A percentile compares a stretch with the other conserved stretches of the same genome.
phyloP scores from a whole-genome alignment of 257 asterid genomes.

The Penstemon barbatus region DNA sequence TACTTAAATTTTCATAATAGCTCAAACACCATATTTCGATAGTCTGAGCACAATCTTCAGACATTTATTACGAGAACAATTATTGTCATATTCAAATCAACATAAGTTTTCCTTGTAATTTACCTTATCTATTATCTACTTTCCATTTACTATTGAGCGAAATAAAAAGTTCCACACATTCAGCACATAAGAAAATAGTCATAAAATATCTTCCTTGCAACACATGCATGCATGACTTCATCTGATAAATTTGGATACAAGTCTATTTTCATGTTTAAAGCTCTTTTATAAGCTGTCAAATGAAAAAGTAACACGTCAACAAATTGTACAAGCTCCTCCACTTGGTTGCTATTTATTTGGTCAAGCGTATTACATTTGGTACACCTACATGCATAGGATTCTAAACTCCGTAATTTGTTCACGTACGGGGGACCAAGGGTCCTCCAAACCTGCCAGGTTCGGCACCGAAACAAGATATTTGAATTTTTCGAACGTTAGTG shows the following conservation, averaged over 20 bases:
- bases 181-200: background rate
- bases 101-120: too few species aligned
- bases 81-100: too few species aligned
- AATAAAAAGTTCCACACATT: too few species aligned
- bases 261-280: background rate
- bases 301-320: background rate
- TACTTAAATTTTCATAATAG: too few species aligned
- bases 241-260: background rate
- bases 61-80: too few species aligned
- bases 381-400: conserved; percentile 27
- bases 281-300: background rate
- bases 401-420: background rate
- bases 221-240: background rate
- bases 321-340: background rate
- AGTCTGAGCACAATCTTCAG: too few species aligned
- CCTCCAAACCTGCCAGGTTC: conserved; percentile 43
- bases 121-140: too few species aligned
- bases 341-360: too few species aligned
- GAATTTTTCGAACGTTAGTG: conserved; percentile 75
- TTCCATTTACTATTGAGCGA: too few species aligned
- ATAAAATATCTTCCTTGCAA: too few species aligned
- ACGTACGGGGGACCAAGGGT: conserved; percentile 31
- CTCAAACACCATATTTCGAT: too few species aligned
- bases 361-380: background rate
- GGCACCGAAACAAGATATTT: conserved; percentile 60